Evolutionary conservation across 306 rosid genomes (phyloP).

Genomic region (Sophora flavescens): DNA sequence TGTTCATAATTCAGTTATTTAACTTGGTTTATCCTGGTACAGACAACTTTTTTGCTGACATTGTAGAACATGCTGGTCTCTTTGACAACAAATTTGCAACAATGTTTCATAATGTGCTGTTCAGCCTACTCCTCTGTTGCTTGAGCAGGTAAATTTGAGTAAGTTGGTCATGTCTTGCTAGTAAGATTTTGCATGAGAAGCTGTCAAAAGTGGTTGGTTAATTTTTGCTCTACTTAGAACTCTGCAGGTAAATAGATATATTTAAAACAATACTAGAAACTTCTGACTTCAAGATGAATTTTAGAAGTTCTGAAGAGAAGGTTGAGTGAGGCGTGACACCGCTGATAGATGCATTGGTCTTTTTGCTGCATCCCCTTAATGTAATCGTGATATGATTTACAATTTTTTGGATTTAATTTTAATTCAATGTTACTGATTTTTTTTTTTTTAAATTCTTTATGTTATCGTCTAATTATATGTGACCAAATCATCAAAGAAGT

Average conservation of each 20-base stretch:
- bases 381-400: constrained; percentile 9
- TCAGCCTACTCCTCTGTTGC: constrained; percentile 33
- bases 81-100: constrained; percentile 27
- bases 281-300: background rate
- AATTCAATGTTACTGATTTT: no score
- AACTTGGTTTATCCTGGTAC: background rate
- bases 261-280: constrained; percentile 16
- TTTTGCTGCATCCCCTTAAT: constrained; percentile 4
- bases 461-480: no score
- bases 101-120: constrained; percentile 11
- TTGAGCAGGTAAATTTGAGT: constrained; percentile 29
- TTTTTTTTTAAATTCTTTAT: no score
- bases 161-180: background rate
- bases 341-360: background rate
- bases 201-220: background rate
- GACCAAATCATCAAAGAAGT: no score
- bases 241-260: constrained; percentile 36
- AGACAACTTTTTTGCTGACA: constrained; percentile 33
- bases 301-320: constrained; percentile 5
- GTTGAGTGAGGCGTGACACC: background rate
- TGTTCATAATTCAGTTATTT: background rate
- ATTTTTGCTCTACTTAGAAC: background rate
- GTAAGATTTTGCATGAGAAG: background rate
- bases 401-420: no score
- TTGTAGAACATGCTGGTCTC: constrained; percentile 33